These are phyloP conservation scores for Cladosporium austrohemisphaericum DNA, from an alignment of 2,329 filamentous ascomycete genomes.

Conservation along the genomic window DNA sequence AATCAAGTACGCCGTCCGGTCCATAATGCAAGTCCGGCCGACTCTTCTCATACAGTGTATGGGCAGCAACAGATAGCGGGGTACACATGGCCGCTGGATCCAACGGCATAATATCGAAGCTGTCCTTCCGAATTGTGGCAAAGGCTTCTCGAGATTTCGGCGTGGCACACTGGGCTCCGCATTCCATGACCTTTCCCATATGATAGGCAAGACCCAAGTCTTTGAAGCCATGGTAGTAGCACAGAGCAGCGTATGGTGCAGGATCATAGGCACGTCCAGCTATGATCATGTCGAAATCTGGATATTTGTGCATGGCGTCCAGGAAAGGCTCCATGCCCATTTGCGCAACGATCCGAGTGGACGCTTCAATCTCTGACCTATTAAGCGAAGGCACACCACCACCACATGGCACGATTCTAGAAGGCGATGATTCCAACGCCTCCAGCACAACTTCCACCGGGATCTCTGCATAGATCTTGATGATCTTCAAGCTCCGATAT, in stretches of 20 bases:
- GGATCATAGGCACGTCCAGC: conserved; percentile 15
- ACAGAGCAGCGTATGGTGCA: conserved; percentile 12
- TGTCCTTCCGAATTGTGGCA: conserved; percentile 36
- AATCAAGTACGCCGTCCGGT: conserved; percentile 43
- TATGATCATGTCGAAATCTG: conserved; percentile 14
- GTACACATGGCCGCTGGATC: conserved; percentile 43
- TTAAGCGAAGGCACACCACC: conserved; percentile 9
- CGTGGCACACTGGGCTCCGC: conserved; percentile 45
- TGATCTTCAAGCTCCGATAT: not conserved
- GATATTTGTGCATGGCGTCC: conserved; percentile 11
- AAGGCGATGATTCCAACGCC: not conserved
- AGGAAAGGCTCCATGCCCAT: conserved; percentile 15
- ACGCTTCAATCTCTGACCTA: conserved; percentile 1
- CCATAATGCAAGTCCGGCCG: conserved; percentile 50
- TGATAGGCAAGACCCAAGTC: conserved; percentile 31
- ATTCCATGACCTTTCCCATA: conserved; percentile 57
- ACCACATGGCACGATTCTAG: conserved; percentile 2
- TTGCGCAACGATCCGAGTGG: conserved; percentile 12
- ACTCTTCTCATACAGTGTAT: conserved; percentile 54
- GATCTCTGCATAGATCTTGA: not conserved
- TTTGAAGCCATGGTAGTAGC: conserved; percentile 6
- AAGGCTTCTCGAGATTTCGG: conserved; percentile 40
- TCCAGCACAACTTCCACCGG: not conserved
- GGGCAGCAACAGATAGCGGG: conserved; percentile 49
- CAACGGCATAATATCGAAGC: conserved; percentile 50